Conservation (phyloP, 2,329 filamentous ascomycete genomes). For the Sporothrix brunneoviolacea region DNA sequence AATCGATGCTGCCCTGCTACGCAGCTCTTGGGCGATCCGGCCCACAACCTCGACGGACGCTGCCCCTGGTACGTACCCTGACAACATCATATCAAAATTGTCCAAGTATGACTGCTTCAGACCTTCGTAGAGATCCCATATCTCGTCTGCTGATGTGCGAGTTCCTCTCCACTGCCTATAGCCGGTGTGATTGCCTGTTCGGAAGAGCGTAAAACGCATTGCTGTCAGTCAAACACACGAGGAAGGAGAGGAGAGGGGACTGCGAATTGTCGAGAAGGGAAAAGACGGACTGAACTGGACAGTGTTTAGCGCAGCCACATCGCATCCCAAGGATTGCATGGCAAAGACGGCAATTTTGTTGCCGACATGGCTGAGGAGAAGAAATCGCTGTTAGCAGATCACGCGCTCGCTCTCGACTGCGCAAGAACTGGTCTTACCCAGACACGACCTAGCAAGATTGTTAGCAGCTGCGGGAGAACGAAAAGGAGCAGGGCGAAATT, state of each 20-base stretch:
- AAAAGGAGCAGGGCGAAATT: not conserved
- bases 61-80: slow-evolving; percentile 88
- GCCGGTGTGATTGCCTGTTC: slow-evolving; percentile 83
- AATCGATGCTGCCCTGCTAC: slow-evolving; percentile 54
- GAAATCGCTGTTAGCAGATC: not conserved
- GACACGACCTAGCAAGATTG: slow-evolving; percentile 55
- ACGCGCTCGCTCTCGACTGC: no score
- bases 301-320: slow-evolving; percentile 90
- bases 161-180: slow-evolving; percentile 86
- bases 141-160: slow-evolving; percentile 72
- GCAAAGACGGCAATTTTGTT: slow-evolving; percentile 96
- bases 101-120: slow-evolving; percentile 77
- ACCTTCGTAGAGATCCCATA: slow-evolving; percentile 76
- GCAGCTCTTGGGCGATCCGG: slow-evolving; percentile 73
- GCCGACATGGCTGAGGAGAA: slow-evolving; percentile 72
- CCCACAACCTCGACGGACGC: slow-evolving; percentile 79
- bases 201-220: not conserved
- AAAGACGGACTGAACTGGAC: slow-evolving; percentile 82
- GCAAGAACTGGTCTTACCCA: no score
- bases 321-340: slow-evolving; percentile 87
- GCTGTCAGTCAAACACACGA: not conserved
- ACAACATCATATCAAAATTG: slow-evolving; percentile 89
- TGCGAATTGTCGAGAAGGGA: not conserved
- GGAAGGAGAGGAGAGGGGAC: not conserved
- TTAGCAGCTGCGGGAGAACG: slow-evolving; percentile 18